Percentiles rank a stretch among this genome's conserved stretches.
Evolutionary conservation across 169 alveolate species (phyloP).

Genomic region (Babesia caballi): DNA sequence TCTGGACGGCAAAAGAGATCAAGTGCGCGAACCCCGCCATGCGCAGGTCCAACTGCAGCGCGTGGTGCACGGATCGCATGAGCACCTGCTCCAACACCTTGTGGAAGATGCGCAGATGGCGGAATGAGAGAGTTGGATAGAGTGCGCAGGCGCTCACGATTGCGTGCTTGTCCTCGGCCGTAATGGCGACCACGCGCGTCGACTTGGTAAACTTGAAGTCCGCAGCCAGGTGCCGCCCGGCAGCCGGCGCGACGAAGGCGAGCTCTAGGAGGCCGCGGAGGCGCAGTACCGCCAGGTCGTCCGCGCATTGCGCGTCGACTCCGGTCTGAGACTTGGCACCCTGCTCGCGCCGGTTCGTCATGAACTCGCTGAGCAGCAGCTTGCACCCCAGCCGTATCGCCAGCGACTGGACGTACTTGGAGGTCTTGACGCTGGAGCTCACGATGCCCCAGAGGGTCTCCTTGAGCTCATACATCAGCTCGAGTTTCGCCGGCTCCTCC

Average conservation of each 20-base stretch:
- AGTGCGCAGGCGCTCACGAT: slow-evolving; percentile 57
- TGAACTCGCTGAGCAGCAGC: slow-evolving; percentile 50
- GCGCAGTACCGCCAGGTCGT: slow-evolving; percentile 36
- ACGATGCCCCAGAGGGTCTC: slow-evolving; percentile 67
- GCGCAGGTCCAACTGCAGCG: slow-evolving; percentile 53
- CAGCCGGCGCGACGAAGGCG: slow-evolving; percentile 65
- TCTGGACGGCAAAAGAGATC: slow-evolving; percentile 61
- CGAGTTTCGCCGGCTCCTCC: not conserved
- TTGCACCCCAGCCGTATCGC: slow-evolving; percentile 58
- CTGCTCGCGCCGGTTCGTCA: slow-evolving; percentile 18
- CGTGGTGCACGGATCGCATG: slow-evolving; percentile 62
- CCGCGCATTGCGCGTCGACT: slow-evolving; percentile 24
- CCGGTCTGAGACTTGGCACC: not conserved
- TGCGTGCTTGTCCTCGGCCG: slow-evolving; percentile 64
- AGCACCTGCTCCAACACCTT: slow-evolving; percentile 68
- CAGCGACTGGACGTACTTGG: slow-evolving; percentile 69
- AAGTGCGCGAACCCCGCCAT: slow-evolving; percentile 61
- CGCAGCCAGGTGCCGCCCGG: slow-evolving; percentile 36
- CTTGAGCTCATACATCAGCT: slow-evolving; percentile 29
- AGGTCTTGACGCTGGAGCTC: slow-evolving; percentile 43
- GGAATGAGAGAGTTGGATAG: slow-evolving; percentile 68
- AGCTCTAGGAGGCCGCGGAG: slow-evolving; percentile 67
- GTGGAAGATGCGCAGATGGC: slow-evolving; percentile 63
- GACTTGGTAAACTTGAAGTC: slow-evolving; percentile 64
- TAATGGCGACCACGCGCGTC: slow-evolving; percentile 33